Conservation (phyloP, 2,329 filamentous ascomycete species). For the Pyrenophora teres region DNA sequence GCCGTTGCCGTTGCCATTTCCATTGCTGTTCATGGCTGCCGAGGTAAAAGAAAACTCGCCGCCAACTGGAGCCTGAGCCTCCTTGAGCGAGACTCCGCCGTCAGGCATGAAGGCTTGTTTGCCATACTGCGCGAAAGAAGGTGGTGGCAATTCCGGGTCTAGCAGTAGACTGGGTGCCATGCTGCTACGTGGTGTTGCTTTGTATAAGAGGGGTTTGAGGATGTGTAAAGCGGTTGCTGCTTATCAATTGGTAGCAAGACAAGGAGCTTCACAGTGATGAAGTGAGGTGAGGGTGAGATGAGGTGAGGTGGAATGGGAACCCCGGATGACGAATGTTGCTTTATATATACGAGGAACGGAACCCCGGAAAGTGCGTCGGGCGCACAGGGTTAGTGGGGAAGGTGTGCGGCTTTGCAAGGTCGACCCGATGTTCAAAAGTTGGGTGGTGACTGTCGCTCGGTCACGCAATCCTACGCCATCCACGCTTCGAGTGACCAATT, state of each 20-base stretch:
- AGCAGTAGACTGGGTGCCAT: conserved; percentile 43
- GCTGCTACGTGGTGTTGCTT: not conserved
- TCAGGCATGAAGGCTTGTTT: conserved; percentile 27
- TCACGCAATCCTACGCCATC: conserved; percentile 20
- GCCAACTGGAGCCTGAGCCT: conserved; percentile 29
- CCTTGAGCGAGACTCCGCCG: conserved; percentile 24
- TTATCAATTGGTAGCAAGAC: not conserved
- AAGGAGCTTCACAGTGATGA: not conserved
- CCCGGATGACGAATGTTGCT: conserved; percentile 9
- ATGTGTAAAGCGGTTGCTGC: not conserved
- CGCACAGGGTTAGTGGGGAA: conserved; percentile 30
- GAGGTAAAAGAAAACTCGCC: conserved; percentile 22
- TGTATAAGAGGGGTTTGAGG: not conserved
- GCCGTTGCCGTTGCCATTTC: conserved; percentile 15
- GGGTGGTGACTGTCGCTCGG: conserved; percentile 8
- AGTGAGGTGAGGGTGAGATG: not conserved
- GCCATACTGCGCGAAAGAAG: conserved; percentile 16
- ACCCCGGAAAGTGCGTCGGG: conserved; percentile 10
- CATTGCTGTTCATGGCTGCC: conserved; percentile 19
- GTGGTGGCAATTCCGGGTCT: conserved; percentile 27
- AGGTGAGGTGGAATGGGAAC: conserved; percentile 6
- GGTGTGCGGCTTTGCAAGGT: conserved; percentile 5
- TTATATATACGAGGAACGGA: conserved; percentile 20
- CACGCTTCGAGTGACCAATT: conserved; percentile 6
- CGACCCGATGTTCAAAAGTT: conserved; percentile 9